A percentile compares a stretch with the other conserved stretches of the same genome.
Conservation (phyloP, 805 yeast genomes). For the Cephaloascus fragrans region DNA sequence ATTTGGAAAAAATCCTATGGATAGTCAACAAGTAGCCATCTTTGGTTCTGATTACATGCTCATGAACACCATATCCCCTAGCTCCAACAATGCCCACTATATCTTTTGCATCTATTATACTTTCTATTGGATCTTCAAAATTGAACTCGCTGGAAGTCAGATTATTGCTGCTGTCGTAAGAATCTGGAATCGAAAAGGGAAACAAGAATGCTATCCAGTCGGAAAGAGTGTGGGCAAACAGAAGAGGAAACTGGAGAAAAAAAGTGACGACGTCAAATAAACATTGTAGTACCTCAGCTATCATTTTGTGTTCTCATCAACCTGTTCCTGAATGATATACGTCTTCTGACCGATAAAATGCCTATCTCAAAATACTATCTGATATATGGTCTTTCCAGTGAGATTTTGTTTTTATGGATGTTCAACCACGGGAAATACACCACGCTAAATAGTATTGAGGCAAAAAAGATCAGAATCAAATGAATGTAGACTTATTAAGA, state of each 20-base stretch:
- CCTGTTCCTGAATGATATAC: too few species aligned
- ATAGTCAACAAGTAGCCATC: conserved; percentile 72
- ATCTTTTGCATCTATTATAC: conserved; percentile 14
- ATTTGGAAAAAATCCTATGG: conserved; percentile 41
- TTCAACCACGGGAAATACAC: too few species aligned
- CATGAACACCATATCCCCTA: conserved; percentile 49
- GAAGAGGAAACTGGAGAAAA: not conserved
- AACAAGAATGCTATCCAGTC: not conserved
- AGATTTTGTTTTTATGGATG: too few species aligned
- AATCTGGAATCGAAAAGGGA: not conserved
- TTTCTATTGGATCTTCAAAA: conserved; percentile 4
- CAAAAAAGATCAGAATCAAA: too few species aligned
- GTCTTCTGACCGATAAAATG: too few species aligned
- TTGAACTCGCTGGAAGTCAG: not conserved
- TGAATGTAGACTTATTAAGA: too few species aligned
- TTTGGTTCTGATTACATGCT: conserved; percentile 64
- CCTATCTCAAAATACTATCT: too few species aligned
- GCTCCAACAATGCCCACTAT: conserved; percentile 20
- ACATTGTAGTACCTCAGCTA: not conserved
- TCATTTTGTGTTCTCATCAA: too few species aligned
- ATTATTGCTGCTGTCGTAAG: conserved; percentile 1
- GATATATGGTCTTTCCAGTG: too few species aligned
- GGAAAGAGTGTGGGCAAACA: not conserved
- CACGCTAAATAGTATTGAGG: too few species aligned
- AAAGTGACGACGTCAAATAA: not conserved